These are phyloP conservation scores for Arthrinium phaeospermum DNA, from an alignment of 2,329 filamentous ascomycete species.

Conservation along the genomic window DNA sequence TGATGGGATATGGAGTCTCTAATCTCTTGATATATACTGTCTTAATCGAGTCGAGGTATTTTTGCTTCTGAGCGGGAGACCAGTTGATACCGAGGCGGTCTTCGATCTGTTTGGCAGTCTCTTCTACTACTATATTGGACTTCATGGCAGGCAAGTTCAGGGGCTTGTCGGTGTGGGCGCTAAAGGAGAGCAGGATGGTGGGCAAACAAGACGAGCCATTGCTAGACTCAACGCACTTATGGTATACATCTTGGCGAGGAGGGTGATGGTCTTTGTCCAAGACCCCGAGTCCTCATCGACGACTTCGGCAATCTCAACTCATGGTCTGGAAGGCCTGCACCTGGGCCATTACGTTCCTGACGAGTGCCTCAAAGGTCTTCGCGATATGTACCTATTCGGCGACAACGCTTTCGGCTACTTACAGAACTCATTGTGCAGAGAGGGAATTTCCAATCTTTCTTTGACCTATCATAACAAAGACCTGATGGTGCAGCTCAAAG, in stretches of 20 bases:
- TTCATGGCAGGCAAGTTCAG: neutral
- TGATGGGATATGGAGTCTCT: constrained; percentile 23
- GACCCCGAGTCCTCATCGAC: neutral
- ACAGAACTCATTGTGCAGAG: neutral
- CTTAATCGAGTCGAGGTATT: constrained; percentile 23
- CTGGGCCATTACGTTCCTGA: neutral
- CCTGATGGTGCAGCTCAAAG: neutral
- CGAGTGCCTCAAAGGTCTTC: neutral
- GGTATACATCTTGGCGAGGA: neutral
- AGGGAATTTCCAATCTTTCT: neutral
- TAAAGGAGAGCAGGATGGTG: neutral
- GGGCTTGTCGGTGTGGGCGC: neutral
- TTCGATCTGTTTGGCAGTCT: constrained; percentile 11
- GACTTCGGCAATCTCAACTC: neutral
- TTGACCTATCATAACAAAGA: neutral
- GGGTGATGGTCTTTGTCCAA: neutral
- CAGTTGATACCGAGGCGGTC: constrained; percentile 25
- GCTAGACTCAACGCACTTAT: neutral
- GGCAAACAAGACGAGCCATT: too few species aligned
- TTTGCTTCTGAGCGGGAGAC: constrained; percentile 21
- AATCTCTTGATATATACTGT: constrained; percentile 23
- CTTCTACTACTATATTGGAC: neutral
- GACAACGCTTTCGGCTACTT: neutral
- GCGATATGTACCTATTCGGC: neutral
- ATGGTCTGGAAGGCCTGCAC: neutral